Conservation (phyloP, 352 stramenopile species). For the Pythium vanterpoolii region DNA sequence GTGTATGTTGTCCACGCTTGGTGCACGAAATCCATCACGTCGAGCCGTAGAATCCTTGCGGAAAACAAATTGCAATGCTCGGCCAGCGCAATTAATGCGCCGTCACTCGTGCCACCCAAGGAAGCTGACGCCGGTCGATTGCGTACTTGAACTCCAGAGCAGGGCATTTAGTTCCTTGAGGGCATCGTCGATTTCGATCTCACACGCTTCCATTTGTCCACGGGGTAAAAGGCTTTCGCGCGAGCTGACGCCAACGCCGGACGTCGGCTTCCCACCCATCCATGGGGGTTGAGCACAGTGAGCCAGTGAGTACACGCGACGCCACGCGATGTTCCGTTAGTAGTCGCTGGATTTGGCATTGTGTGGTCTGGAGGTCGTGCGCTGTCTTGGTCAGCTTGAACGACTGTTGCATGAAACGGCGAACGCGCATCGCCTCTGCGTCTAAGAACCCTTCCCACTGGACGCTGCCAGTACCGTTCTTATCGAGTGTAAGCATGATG, state of each 20-base stretch:
- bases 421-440: background rate
- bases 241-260: background rate
- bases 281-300: background rate
- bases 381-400: background rate
- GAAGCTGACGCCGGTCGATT: background rate
- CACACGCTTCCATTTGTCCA: background rate
- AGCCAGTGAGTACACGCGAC: background rate
- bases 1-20: background rate
- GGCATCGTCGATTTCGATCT: background rate
- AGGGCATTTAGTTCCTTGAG: background rate
- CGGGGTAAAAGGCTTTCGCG: background rate
- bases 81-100: background rate
- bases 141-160: background rate
- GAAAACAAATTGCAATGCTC: background rate
- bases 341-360: background rate
- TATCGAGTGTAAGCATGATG: background rate
- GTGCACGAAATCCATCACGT: background rate
- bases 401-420: background rate
- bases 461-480: background rate
- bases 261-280: background rate
- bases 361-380: background rate
- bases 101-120: background rate
- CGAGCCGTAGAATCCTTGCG: background rate
- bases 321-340: conserved; percentile 1
- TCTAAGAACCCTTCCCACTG: background rate